Evolutionary conservation across 495 filamentous ascomycete species (phyloP).

Genomic region (Cercophora sp.): DNA sequence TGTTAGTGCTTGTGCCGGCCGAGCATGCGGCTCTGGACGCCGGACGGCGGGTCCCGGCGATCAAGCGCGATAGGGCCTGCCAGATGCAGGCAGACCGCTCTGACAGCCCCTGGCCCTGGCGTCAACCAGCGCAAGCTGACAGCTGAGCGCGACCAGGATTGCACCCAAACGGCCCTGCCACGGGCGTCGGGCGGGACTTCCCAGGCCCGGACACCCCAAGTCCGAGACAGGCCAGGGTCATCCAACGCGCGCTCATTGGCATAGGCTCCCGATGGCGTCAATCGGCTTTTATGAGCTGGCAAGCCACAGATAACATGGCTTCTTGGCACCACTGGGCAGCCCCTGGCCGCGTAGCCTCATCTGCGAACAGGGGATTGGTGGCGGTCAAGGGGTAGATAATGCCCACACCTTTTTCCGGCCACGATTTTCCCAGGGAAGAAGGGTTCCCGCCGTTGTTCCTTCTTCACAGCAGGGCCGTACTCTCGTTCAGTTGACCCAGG

Average conservation of each 20-base stretch:
- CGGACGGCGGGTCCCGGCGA: too few species aligned
- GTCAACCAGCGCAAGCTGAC: too few species aligned
- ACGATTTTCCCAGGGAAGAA: background rate
- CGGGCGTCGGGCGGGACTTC: too few species aligned
- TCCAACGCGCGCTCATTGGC: constrained; percentile 3
- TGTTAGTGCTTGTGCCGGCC: too few species aligned
- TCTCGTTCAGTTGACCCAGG: background rate
- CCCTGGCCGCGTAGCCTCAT: background rate
- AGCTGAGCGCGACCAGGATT: too few species aligned
- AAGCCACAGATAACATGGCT: constrained; percentile 6
- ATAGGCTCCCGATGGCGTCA: background rate
- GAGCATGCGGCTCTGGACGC: too few species aligned
- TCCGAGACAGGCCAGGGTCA: background rate
- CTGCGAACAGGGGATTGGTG: background rate
- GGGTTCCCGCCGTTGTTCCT: background rate
- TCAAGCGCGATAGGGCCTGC: too few species aligned
- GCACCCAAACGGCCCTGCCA: too few species aligned
- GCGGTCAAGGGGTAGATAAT: background rate
- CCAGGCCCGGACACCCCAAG: background rate
- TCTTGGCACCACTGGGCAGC: background rate
- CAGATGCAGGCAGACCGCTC: too few species aligned
- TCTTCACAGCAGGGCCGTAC: background rate
- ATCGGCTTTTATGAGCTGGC: background rate
- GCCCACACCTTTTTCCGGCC: background rate
- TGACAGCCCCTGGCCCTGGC: too few species aligned